Percentiles rank a stretch among this genome's conserved stretches.
phyloP scores from a whole-genome alignment of 2,329 filamentous ascomycete genomes.

The Colletotrichum karsti region DNA sequence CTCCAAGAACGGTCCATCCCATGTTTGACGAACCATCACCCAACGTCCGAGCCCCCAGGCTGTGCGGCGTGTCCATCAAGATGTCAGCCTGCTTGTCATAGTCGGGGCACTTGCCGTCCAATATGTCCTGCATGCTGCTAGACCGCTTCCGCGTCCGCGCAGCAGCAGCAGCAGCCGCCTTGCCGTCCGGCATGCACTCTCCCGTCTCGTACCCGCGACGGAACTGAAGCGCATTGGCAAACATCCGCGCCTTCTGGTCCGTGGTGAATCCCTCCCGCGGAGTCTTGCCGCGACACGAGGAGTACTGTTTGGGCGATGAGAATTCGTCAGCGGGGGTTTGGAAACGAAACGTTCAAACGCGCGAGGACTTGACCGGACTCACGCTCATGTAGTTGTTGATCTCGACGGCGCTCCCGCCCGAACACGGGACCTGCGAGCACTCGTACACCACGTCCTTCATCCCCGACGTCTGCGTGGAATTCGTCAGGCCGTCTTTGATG shows the following conservation, averaged over 20 bases:
- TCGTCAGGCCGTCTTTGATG: conserved; percentile 28
- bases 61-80: conserved; percentile 6
- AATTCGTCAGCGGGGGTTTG: not conserved
- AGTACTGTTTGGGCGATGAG: conserved; percentile 14
- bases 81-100: conserved; percentile 24
- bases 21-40: not conserved
- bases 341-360: not conserved
- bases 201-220: conserved; percentile 31
- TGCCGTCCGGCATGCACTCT: conserved; percentile 30
- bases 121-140: conserved; percentile 34
- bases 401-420: conserved; percentile 1
- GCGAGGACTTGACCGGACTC: not conserved
- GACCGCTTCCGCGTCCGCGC: conserved; percentile 30
- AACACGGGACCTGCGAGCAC: conserved; percentile 30
- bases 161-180: too few relatives aligned
- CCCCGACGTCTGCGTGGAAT: conserved; percentile 32
- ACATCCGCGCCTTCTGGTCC: conserved; percentile 35
- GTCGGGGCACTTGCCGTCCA: conserved; percentile 33
- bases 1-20: not conserved
- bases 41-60: not conserved
- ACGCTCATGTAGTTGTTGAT: conserved; percentile 35
- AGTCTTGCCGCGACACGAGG: conserved; percentile 24
- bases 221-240: conserved; percentile 32
- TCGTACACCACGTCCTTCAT: conserved; percentile 18
- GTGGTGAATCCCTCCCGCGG: conserved; percentile 32